Conservation (phyloP, 2,329 filamentous ascomycete species). For the Fusarium camptoceras region DNA sequence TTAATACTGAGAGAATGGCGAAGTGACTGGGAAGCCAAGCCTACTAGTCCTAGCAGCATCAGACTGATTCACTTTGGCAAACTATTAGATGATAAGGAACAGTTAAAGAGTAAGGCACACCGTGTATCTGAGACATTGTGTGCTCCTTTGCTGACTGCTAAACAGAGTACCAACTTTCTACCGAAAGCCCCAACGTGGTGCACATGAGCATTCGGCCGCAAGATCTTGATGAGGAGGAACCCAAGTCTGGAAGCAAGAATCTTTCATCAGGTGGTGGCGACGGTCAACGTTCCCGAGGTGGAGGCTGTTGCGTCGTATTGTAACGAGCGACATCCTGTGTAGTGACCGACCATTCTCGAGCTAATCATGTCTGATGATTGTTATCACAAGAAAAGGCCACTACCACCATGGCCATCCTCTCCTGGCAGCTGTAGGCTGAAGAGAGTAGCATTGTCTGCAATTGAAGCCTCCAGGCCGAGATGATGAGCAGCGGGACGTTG, state of each 20-base stretch:
- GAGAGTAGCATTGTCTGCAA: conserved; percentile 9
- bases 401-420: conserved; percentile 1
- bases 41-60: conserved; percentile 88
- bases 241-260: conserved; percentile 71
- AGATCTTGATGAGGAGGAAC: conserved; percentile 85
- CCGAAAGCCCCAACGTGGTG: conserved; percentile 83
- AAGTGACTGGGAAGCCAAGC: conserved; percentile 89
- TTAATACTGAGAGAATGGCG: conserved; percentile 94
- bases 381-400: conserved; percentile 13
- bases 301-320: conserved; percentile 65
- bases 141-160: conserved; percentile 8
- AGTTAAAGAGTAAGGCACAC: conserved; percentile 77
- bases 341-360: conserved; percentile 15
- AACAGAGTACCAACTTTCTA: conserved; percentile 83
- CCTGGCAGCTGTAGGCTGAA: conserved; percentile 11
- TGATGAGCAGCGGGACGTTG: conserved; percentile 5
- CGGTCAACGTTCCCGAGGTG: conserved; percentile 55
- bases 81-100: conserved; percentile 87
- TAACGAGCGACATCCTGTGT: conserved; percentile 42
- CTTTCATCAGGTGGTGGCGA: conserved; percentile 56
- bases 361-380: conserved; percentile 6
- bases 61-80: conserved; percentile 92
- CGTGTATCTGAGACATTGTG: background rate
- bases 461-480: conserved; percentile 3
- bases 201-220: conserved; percentile 94